Percentiles rank a stretch among this genome's conserved stretches.
These are phyloP conservation scores for Stephania yunnanensis DNA, from an alignment of 164 flowering plant species.

Conservation along the genomic window DNA sequence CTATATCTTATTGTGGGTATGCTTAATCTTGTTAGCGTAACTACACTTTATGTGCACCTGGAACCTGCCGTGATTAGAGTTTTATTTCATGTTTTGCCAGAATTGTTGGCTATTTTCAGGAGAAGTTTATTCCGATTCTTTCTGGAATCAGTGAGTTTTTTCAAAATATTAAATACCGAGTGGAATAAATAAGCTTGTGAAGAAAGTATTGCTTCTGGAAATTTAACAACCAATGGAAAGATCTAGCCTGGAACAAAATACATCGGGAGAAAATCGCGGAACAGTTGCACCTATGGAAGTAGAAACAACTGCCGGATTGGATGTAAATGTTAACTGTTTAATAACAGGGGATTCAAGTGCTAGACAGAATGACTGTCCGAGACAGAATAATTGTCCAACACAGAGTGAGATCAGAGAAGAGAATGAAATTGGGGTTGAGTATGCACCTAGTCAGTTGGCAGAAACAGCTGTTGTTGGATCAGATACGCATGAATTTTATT, in stretches of 20 bases:
- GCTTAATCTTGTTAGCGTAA: neutral
- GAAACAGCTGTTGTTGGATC: neutral
- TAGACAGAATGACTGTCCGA: neutral
- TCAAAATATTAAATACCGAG: neutral
- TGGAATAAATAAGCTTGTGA: neutral
- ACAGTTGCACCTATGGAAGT: neutral
- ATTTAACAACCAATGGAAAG: constrained; percentile 8
- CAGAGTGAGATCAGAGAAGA: constrained; percentile 10
- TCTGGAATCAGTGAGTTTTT: neutral
- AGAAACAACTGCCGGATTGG: neutral
- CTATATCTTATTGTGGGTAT: neutral
- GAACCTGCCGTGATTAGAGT: neutral
- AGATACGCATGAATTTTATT: constrained; percentile 2
- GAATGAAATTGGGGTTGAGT: constrained; percentile 9
- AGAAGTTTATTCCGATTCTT: neutral
- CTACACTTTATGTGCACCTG: neutral
- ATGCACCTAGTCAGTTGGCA: neutral
- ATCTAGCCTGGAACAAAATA: neutral
- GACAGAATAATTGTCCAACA: neutral
- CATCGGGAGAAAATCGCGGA: neutral
- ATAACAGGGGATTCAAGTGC: neutral
- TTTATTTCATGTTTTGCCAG: neutral
- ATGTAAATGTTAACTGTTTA: neutral
- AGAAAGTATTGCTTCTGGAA: neutral
- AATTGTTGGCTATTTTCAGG: neutral